Percentiles rank a stretch among this genome's conserved stretches.
phyloP scores from a whole-genome alignment of 495 filamentous ascomycete species.

The Jackrogersella multiformis region DNA sequence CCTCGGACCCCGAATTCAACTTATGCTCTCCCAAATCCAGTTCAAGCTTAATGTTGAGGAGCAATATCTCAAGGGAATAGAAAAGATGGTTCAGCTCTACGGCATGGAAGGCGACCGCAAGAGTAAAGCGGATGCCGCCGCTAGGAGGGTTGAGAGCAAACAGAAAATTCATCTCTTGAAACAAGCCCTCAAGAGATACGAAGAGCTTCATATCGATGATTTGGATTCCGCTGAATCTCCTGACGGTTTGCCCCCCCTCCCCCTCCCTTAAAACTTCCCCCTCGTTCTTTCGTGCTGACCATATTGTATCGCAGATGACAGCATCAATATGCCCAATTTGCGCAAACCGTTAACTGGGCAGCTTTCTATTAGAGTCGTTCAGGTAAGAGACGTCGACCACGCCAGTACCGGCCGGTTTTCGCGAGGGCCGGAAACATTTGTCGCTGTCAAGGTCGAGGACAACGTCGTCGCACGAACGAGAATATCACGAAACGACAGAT shows the following conservation, averaged over 20 bases:
- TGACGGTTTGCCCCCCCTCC: conserved; percentile 69
- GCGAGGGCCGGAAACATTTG: conserved; percentile 90
- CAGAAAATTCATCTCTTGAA: conserved; percentile 97
- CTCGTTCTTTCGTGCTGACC: neutral
- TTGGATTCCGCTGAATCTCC: conserved; percentile 82
- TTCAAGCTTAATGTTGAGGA: conserved; percentile 99
- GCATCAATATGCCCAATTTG: conserved; percentile 92
- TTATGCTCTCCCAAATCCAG: conserved; percentile 98
- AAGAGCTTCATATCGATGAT: conserved; percentile 91
- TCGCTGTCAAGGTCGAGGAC: conserved; percentile 97
- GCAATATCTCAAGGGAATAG: conserved; percentile 98
- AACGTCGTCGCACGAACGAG: conserved; percentile 88
- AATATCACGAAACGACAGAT: conserved; percentile 83
- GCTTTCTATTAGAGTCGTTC: conserved; percentile 83
- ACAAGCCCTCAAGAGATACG: conserved; percentile 94
- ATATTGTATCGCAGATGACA: conserved; percentile 76
- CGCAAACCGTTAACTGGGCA: conserved; percentile 92
- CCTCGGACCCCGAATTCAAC: conserved; percentile 95
- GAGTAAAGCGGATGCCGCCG: conserved; percentile 91
- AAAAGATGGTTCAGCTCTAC: conserved; percentile 99
- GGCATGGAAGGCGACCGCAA: conserved; percentile 98
- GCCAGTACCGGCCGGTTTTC: conserved; percentile 86
- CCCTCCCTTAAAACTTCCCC: neutral
- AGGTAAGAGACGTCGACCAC: conserved; percentile 95
- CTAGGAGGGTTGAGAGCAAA: conserved; percentile 87